Evolutionary conservation across 768 basidiomycete genomes (phyloP).

Genomic region (Cytidiella melzeri): DNA sequence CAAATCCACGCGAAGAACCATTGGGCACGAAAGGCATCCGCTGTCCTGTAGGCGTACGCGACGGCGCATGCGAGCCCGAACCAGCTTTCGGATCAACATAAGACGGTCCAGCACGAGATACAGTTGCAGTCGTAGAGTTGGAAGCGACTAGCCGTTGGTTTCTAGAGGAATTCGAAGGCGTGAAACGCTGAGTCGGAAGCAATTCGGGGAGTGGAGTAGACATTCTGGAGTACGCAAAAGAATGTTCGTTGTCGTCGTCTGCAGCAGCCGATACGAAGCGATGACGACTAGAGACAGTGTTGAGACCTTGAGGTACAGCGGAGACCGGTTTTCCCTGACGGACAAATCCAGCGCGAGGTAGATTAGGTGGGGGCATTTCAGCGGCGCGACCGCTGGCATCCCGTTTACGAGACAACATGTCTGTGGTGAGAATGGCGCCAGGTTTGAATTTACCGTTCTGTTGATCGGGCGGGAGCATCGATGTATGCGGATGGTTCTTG

Average conservation of each 20-base stretch:
- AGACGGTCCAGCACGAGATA: conserved; percentile 2
- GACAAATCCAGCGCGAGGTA: conserved; percentile 21
- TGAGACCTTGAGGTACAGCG: conserved; percentile 5
- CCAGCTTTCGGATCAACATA: neutral
- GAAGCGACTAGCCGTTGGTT: conserved; percentile 3
- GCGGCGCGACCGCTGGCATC: neutral
- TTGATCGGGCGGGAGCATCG: conserved; percentile 26
- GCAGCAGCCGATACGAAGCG: neutral
- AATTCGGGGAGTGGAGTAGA: conserved; percentile 23
- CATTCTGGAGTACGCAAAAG: conserved; percentile 15
- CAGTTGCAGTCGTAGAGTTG: conserved; percentile 2
- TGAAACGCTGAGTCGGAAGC: conserved; percentile 24
- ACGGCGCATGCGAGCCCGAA: conserved; percentile 7
- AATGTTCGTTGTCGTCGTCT: neutral
- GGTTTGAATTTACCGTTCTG: conserved; percentile 14
- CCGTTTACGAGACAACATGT: conserved; percentile 22
- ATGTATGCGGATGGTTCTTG: conserved; percentile 13
- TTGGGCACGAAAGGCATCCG: conserved; percentile 50
- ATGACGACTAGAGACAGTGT: conserved; percentile 11
- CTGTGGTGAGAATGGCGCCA: conserved; percentile 44
- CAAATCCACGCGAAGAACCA: neutral
- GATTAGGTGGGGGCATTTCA: conserved; percentile 12
- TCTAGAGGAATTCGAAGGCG: conserved; percentile 17
- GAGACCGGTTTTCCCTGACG: conserved; percentile 2
- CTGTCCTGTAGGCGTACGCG: conserved; percentile 31